Base-by-base conservation (phyloP, 345 rosid species). In the Citrus cavaleriei region DNA sequence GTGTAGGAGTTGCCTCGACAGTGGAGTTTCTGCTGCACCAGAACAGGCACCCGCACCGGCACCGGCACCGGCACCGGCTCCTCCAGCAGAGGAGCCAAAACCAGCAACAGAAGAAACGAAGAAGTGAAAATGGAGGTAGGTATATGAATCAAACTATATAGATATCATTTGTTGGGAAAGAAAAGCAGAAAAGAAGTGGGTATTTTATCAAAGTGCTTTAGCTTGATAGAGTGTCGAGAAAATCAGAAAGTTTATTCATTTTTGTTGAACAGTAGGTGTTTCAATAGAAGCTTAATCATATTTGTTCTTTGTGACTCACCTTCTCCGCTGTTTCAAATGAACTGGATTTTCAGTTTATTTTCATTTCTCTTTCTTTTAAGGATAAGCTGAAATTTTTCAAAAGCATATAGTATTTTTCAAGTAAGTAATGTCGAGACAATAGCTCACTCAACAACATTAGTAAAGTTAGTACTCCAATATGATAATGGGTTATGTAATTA, bases 1-100 rank as follows among this genome's bases (percentile, higher is more conserved):
- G 80, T 93, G 99, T 71, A 84, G 92, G 74, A 93, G 86, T 80
- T 92, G 99, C 89, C 88, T 95, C 25, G 99, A 95, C 55, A 92
- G 93, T 16, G 98, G 98, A 8, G 51, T 95, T 49, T 84, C 95
- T 3, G 27, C 89, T 4, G 80, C 84, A 46, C 49, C 49, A 12
- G 49, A 10, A 42, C 3, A 2, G 49, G 49, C 49, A 10, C 49
- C 49, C 4, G 49, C 49, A 3, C 49, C 49, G 49, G 49, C 49
- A 3, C 51, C 10, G 46, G 49, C 46, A 10, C 46, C 46, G 46
- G 46, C 49, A 0, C 51, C 51, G 2, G 51, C 51, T 0, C 51
- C 51, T 46, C 51, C 51, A 9, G 77, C 86, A 1, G 81, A 83
- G 54, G 83, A 79, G 5, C 22, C 86, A 42, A 85, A 86, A 55